Evolutionary conservation across 768 basidiomycete genomes (phyloP), one percentile per base, ranked within the genome.

Genomic region (Mycena filopes): DNA sequence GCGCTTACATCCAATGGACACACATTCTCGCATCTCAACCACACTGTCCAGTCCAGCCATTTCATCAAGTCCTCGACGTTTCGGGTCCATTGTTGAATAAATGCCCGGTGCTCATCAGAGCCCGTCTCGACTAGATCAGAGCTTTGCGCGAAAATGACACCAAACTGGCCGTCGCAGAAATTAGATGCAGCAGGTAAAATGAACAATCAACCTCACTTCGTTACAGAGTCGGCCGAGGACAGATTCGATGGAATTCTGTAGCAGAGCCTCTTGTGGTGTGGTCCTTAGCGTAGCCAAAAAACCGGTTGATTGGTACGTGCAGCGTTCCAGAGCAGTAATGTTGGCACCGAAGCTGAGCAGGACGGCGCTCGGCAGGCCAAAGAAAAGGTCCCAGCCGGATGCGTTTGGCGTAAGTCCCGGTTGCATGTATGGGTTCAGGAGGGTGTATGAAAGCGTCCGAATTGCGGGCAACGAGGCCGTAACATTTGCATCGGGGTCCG

Each of bases 361-460:
- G 20, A 50, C 23, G 40, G 40, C 5, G 48, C 47, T 25, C 38
- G 60, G 60, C 15, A 42, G 25, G 28, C 60, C 51, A 48, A 71
- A 71, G 49, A 71, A 64, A 7, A 71, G 66, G 20, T 71, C 63
- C 60, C 68, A 69, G 42, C 48, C 70, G 4, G 70, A 71, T 13
- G 68, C 68, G 40, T 71, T 66, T 11, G 66, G 70, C 1, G 59
- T 59, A n/a, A 60, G 18, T 4, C 70, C 70, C 1, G 70, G 59
- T 33, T 68, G 67, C 59, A 72, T 69, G 61, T 69, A 69, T 15
- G 70, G 71, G 41, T 71, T 66, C 7, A 71, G 38, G 12, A 64
- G 61, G 13, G 71, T 60, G 26, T 72, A 72, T 0, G 71, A 48
- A 36, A 72, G 42, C 7, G 64, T 65, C 26, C 67, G 67, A 20